Evolutionary conservation across 805 yeast species (phyloP), one percentile per base, ranked within the genome.

Genomic region (Ogataea nonfermentans): DNA sequence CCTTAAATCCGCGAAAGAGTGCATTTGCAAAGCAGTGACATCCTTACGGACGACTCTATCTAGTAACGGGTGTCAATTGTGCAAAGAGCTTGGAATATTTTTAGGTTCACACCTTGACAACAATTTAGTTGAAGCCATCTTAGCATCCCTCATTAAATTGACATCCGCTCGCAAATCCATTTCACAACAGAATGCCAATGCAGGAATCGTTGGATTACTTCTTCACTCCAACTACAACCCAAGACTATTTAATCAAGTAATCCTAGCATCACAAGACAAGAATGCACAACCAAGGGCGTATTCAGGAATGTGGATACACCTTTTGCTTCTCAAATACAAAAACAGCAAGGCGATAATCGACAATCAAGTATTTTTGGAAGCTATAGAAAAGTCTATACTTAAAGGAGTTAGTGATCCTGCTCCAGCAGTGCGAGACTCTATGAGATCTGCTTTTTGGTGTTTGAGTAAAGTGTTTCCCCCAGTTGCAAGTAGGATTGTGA

Each of bases 21-120:
- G 83, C 9, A 71, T 90, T 3, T 62, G 71, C 37, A 87, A 85
- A 49, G 78, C 87, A 0, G 70, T 79, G 1, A 52, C 70, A 6
- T 89, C 98, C 0, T 66, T 93, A 41, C 70, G 99, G 54, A 93
- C 99, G 0, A 84, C 96, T 0, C 67, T 93, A 14, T 79, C 90
- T 1, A 65, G 77, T 2, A 76, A 84, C 53, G 86, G 89, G 0
- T 84, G 95, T 55, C 86, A 81, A 41, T 59, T 89, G 14, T 68
- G 86, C 9, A 86, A 84, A 55, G 98, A 90, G 46, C 51, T 78
- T 27, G 73, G 73, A 2, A 63, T 74, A 8, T 44, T 59, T 9
- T 46, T 74, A n/a, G 64, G 68, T 2, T 37, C 49, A 5, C 52
- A 56, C 12, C 57, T 77, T 37, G 82, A 77, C 47, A 61, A 67